Conservation (phyloP, 495 filamentous ascomycete genomes). For the Trichoderma parareesei region DNA sequence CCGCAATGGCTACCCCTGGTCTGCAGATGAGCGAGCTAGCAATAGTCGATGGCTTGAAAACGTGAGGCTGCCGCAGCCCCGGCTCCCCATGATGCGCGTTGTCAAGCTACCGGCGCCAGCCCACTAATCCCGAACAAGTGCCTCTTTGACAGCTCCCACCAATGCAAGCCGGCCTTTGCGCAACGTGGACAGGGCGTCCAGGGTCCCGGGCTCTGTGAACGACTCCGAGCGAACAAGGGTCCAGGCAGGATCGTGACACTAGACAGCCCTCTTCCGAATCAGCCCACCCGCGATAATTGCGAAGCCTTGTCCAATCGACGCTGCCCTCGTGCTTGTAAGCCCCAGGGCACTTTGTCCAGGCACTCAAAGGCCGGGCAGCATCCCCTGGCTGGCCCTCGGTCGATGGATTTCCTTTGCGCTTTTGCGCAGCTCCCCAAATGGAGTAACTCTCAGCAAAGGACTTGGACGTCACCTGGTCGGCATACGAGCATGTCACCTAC, state of each 20-base stretch:
- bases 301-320: background rate
- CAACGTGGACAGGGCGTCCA: background rate
- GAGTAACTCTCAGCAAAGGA: background rate
- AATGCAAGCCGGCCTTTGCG: background rate
- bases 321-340: conserved; percentile 2
- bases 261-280: conserved; percentile 7
- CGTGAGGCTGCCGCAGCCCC: background rate
- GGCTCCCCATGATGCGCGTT: background rate
- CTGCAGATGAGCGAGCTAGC: background rate
- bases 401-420: background rate
- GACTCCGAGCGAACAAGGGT: background rate
- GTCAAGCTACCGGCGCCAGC: background rate
- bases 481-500: no score
- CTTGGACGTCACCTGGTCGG: background rate
- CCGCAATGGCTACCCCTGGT: background rate
- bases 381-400: background rate
- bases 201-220: background rate
- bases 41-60: background rate
- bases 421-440: background rate
- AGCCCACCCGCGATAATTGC: background rate
- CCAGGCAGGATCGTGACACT: background rate
- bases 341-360: background rate
- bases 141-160: conserved; percentile 1
- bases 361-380: background rate
- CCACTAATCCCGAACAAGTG: background rate